Conservation (phyloP, 768 basidiomycete genomes). For the Collybia nuda region DNA sequence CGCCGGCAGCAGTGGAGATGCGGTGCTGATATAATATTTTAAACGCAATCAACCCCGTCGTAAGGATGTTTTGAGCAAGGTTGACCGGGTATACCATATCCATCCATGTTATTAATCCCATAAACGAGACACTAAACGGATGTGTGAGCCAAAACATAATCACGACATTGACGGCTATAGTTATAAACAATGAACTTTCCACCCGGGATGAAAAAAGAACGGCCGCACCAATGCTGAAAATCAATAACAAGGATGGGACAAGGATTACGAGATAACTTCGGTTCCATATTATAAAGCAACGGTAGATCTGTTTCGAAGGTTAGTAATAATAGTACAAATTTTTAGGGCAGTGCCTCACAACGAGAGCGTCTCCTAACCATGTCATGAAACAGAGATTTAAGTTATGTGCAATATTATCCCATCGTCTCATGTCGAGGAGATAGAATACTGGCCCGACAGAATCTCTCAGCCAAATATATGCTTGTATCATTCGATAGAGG, state of each 20-base stretch:
- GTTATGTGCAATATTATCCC: conserved; percentile 23
- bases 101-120: background rate
- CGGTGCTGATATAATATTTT: conserved; percentile 23
- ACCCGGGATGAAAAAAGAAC: background rate
- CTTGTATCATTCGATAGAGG: conserved; percentile 22
- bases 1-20: conserved; percentile 13
- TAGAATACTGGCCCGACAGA: conserved; percentile 15
- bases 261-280: conserved; percentile 16
- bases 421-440: conserved; percentile 20
- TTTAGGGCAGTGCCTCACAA: conserved; percentile 3
- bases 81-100: conserved; percentile 5
- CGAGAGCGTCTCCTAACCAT: conserved; percentile 27
- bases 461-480: conserved; percentile 17
- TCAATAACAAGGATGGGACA: conserved; percentile 15
- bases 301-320: conserved; percentile 13
- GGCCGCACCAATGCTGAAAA: conserved; percentile 16
- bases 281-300: conserved; percentile 24
- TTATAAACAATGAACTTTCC: too few relatives aligned
- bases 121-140: conserved; percentile 11
- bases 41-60: conserved; percentile 23
- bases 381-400: conserved; percentile 21
- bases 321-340: too few relatives aligned
- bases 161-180: conserved; percentile 5
- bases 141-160: conserved; percentile 17
- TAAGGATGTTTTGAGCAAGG: conserved; percentile 19